Evolutionary conservation across 495 filamentous ascomycete genomes (phyloP), one percentile per base, ranked within the genome.

Genomic region (Penicillium crystallinum): DNA sequence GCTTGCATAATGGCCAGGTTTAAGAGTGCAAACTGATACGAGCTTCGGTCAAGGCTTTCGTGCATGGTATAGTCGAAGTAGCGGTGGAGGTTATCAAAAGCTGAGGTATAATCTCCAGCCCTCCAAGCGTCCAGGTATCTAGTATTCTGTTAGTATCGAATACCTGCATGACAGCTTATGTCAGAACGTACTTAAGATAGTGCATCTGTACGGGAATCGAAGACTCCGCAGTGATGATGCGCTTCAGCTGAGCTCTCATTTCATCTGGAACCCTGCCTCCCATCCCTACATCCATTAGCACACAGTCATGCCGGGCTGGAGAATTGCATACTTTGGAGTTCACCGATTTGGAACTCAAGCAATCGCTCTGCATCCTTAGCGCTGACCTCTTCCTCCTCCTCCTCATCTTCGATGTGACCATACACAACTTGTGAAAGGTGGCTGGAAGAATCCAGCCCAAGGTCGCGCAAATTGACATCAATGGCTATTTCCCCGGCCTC

Each of bases 21-120:
- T 55, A 98, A 81, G n/a, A 97, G 74, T 11, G 95, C 95, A 64
- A 97, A 97, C 59, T 97, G 93, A 64, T 97, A 97, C 56, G 91
- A 90, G n/a, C 80, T 81, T 18, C 87, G 83, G 63, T 95, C 88
- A 22, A 83, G 73, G 36, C 56, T 66, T 56, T 83, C 88, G 54
- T 95, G 88, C 88, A 97, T 91, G 5, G 89, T 93, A 69, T 96
- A 96, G 66, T 98, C 93, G 63, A 96, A 98, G 67, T 96, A 97
- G 34, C 90, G 85, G 65, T 98, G 92, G 23, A 98, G 79, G 55
- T 86, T 85, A 53, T 98, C 91, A 65, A 97, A 91, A 0, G 92
- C 86, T 0, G 85, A 86, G 11, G 89, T 81, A 62, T 92, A 96
- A 67, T 97, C 92, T 0, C 95, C 95, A 10, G 90, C 81, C 54